A percentile compares a stretch with the other conserved stretches of the same genome.
These are phyloP conservation scores for Geotrichum bryndzae DNA, from an alignment of 1,139 yeast genomes.

Conservation along the genomic window DNA sequence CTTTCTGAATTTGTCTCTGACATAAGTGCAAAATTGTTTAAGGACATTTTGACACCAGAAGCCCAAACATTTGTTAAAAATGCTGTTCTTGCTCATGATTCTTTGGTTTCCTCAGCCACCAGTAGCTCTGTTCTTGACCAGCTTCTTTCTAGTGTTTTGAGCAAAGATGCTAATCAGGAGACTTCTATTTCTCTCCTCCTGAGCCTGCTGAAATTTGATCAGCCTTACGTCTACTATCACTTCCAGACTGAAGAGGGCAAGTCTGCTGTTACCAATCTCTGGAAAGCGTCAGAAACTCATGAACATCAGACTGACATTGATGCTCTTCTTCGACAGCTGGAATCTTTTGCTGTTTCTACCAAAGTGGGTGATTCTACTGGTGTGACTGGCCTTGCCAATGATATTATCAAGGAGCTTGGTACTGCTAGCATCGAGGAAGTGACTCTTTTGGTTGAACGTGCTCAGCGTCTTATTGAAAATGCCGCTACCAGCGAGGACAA, in stretches of 20 bases:
- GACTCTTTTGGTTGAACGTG: conserved; percentile 10
- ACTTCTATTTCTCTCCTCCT: background rate
- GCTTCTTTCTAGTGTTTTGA: conserved; percentile 4
- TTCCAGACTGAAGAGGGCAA: conserved; percentile 14
- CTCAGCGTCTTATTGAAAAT: conserved; percentile 7
- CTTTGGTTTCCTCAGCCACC: background rate
- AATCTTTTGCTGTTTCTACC: conserved; percentile 6
- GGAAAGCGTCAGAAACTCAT: conserved; percentile 14
- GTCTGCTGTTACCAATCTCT: conserved; percentile 6
- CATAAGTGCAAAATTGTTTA: background rate
- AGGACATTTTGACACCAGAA: background rate
- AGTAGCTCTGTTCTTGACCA: background rate
- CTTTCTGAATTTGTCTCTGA: conserved; percentile 10
- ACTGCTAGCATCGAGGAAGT: conserved; percentile 12
- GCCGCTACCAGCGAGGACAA: conserved; percentile 4
- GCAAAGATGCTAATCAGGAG: conserved; percentile 5
- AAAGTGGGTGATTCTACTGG: background rate
- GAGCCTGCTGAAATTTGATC: conserved; percentile 3
- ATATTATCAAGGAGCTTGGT: conserved; percentile 10
- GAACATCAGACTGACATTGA: conserved; percentile 8
- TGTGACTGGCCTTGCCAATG: conserved; percentile 5
- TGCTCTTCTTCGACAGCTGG: conserved; percentile 7
- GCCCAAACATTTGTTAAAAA: conserved; percentile 1
- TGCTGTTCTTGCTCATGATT: conserved; percentile 10
- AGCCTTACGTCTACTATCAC: background rate